These are phyloP conservation scores for Hypomontagnella monticulosa DNA, from an alignment of 495 filamentous ascomycete species.

Conservation along the genomic window DNA sequence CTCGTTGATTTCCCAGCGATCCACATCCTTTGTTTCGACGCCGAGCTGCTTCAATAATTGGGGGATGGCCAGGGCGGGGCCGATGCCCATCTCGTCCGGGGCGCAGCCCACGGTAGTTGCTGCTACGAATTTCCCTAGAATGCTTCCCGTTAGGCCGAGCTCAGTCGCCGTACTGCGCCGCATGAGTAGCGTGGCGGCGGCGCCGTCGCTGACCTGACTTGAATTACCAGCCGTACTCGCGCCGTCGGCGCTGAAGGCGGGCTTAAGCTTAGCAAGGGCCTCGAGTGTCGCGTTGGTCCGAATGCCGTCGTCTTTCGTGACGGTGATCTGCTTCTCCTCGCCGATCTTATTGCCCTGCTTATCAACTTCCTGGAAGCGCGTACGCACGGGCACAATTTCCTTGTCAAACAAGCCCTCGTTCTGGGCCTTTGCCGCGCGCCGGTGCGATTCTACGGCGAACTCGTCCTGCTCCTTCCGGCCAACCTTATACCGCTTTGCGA, in stretches of 20 bases:
- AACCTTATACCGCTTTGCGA: slow-evolving; percentile 81
- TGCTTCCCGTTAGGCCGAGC: slow-evolving; percentile 71
- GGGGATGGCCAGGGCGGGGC: slow-evolving; percentile 86
- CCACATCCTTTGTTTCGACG: slow-evolving; percentile 72
- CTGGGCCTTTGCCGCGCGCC: slow-evolving; percentile 74
- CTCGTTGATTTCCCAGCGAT: slow-evolving; percentile 97
- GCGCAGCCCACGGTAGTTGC: slow-evolving; percentile 77
- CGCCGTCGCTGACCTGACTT: slow-evolving; percentile 86
- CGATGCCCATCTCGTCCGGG: slow-evolving; percentile 94
- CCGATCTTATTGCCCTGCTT: slow-evolving; percentile 66
- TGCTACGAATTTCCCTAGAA: slow-evolving; percentile 83
- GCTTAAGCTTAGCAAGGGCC: slow-evolving; percentile 80
- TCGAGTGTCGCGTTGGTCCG: slow-evolving; percentile 70
- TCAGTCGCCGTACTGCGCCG: slow-evolving; percentile 80
- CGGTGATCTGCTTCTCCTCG: slow-evolving; percentile 59
- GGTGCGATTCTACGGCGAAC: slow-evolving; percentile 79
- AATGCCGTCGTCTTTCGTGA: slow-evolving; percentile 84
- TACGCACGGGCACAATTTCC: slow-evolving; percentile 81
- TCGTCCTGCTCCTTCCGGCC: slow-evolving; percentile 79
- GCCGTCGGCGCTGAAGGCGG: slow-evolving; percentile 79
- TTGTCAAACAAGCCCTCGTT: slow-evolving; percentile 72
- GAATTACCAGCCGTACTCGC: slow-evolving; percentile 88
- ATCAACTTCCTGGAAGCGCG: slow-evolving; percentile 70
- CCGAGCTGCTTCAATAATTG: slow-evolving; percentile 75
- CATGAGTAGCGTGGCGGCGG: slow-evolving; percentile 84